Percentiles rank a stretch among this genome's conserved stretches.
These are phyloP conservation scores for Aspergillus novoparasiticus DNA, from an alignment of 2,329 filamentous ascomycete species.

Conservation along the genomic window DNA sequence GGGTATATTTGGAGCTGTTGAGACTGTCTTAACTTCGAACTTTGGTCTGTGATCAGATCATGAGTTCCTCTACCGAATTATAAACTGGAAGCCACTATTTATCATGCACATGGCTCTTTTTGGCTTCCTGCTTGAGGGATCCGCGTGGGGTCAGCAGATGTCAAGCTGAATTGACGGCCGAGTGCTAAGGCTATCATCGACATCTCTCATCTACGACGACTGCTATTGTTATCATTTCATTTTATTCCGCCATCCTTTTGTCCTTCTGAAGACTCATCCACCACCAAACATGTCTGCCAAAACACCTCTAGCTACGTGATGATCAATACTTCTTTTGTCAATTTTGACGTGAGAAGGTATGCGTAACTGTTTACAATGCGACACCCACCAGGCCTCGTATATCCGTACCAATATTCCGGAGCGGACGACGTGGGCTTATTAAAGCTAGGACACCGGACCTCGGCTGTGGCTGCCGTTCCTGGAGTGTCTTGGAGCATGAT, in stretches of 20 bases:
- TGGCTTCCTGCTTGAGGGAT: conserved; percentile 10
- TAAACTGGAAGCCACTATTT: conserved; percentile 14
- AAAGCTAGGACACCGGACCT: conserved; percentile 10
- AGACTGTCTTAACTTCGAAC: conserved; percentile 2
- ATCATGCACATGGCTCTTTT: conserved; percentile 18
- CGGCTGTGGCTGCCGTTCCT: conserved; percentile 1
- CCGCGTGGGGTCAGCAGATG: conserved; percentile 21
- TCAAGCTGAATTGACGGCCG: conserved; percentile 11
- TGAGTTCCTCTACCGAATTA: conserved; percentile 9
- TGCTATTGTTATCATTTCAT: neutral
- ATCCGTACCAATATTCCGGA: neutral
- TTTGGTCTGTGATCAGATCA: conserved; percentile 21
- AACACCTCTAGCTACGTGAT: conserved; percentile 8
- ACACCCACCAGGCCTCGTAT: neutral
- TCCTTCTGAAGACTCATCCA: conserved; percentile 1
- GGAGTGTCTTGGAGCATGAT: neutral
- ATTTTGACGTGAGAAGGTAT: neutral
- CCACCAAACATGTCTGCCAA: conserved; percentile 11
- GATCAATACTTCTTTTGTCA: conserved; percentile 12
- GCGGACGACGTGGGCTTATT: neutral
- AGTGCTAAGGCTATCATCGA: neutral
- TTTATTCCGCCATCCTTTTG: neutral
- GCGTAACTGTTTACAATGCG: neutral
- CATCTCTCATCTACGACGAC: neutral
- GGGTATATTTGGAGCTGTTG: neutral